Evolutionary conservation across 768 basidiomycete genomes (phyloP), one percentile per base, ranked within the genome.

Genomic region (Cystobasidium onofrii): DNA sequence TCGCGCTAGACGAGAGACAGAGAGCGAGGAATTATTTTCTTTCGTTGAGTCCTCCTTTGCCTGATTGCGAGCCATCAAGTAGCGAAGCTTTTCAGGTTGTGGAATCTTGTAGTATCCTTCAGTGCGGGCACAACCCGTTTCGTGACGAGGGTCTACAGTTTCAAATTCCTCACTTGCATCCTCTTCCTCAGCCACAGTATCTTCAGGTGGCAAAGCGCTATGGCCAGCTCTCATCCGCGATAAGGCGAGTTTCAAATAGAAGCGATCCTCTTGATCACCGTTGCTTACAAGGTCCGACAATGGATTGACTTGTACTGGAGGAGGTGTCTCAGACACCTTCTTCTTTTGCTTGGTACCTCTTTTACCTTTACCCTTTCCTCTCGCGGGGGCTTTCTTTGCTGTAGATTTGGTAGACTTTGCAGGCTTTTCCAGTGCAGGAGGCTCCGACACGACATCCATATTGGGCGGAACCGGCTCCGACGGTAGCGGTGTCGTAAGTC

Each of bases 51-150:
- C 81, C 41, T 78, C 78, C 17, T 77, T 75, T 2, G 83, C 82
- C 69, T 80, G 78, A 67, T 84, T 84, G 82, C 67, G 86, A 81
- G 95, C 91, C 4, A 91, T 89, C 52, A 98, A 90, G 77, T 98
- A 97, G 1, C 87, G 87, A 0, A 91, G 89, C 83, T 96, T 96
- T 80, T 92, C 90, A 6, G 88, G 86, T 78, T 91, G 89, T 0
- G 91, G 88, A 80, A 98, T 91, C 84, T 92, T 91, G 86, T 95
- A 95, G 82, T 88, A 93, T 1, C 96, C 95, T 81, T 97, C 91
- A 0, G 93, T 92, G 18, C 95, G 87, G 20, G 92, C 92, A 36
- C 90, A 89, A 27, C 94, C 93, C 0, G 90, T 89, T 62, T 86
- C 76, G 79, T 95, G 92, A 66, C 87, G 87, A 43, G 89, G 88